Evolutionary conservation across 257 asterid genomes (phyloP), one percentile per base, ranked within the genome.

Genomic region (Prunella vulgaris): DNA sequence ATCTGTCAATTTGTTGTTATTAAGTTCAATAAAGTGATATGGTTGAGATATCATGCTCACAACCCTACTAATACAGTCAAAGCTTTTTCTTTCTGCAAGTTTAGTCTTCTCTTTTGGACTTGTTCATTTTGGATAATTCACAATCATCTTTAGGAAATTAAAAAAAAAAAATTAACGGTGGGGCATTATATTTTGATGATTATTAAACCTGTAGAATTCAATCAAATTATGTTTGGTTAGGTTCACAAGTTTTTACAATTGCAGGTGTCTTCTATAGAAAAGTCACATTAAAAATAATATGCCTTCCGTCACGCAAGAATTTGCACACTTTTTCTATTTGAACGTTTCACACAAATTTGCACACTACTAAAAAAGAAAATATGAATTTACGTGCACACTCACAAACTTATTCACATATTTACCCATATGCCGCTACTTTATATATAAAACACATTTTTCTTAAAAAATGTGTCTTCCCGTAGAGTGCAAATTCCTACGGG

Each of bases 1-100:
- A 58, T 14, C 58, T 32, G 57, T 14, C 61, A 37, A 17, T 40
- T 9, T 57, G 12, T 52, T 42, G 18, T 60, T 15, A 57, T 18
- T 58, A 70, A 66, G 17, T n/a, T 64, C 64, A 48, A 46, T 63
- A 38, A 71, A 68, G 70, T 21, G 49, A 76, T 71, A 37, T 40
- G 75, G 76, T 73, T 60, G 65, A 54, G 44, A 58, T 78, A 51
- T 72, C 64, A 59, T 67, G 60, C 32, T 72, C 64, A 40, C 76
- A 5, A 30, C 84, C 76, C 71, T 71, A 60, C 78, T 61, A 27
- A 9, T 63, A 13, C 53, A 66, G 75, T 80, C 78, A 76, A 73
- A 76, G 58, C 53, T 46, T 25, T 35, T 35, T 64, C 69, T 49
- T 52, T 52, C 27, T 52, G 58, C 37, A 44, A 63, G 57, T 67